These are phyloP conservation scores for sunflower (Helianthus annuus) DNA, from an alignment of 129 eudicot species.

Conservation along the genomic window HanXRQr2.0-SUNRISE NC_035441.2:150957099-150957598, in stretches of 20 bases:
- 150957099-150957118: too few species aligned
- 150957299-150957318: neutral
- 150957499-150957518: slow-evolving; percentile 40
- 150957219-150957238: neutral
- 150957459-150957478: slow-evolving; percentile 31
- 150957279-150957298: neutral
- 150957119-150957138: too few species aligned
- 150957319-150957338: slow-evolving; percentile 47
- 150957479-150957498: slow-evolving; percentile 4
- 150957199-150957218: neutral
- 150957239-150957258: slow-evolving; percentile 1
- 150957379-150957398: slow-evolving; percentile 29
- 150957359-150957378: slow-evolving; percentile 22
- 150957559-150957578: slow-evolving; percentile 12
- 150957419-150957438: slow-evolving; percentile 27
- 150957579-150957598: too few species aligned
- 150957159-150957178: neutral
- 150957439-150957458: slow-evolving; percentile 31
- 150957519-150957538: slow-evolving; percentile 43
- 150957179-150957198: neutral
- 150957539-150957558: slow-evolving; percentile 29
- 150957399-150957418: slow-evolving; percentile 25
- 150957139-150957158: neutral
- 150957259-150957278: neutral
- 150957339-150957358: slow-evolving; percentile 26